These are phyloP conservation scores for Actinomucor elegans DNA, from an alignment of 371 early-diverging fungal species.

Conservation along the genomic window DNA sequence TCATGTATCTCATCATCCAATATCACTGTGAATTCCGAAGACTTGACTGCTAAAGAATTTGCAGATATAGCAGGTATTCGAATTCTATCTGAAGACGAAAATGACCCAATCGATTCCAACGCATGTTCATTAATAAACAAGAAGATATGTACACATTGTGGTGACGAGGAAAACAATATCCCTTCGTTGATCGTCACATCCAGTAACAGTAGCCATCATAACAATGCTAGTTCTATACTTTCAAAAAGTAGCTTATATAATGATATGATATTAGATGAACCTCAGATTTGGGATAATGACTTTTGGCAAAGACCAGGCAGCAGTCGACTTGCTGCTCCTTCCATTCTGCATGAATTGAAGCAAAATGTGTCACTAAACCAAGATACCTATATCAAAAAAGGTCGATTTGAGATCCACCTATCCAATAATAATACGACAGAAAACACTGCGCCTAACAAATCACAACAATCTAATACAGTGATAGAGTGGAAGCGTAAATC, in stretches of 20 bases:
- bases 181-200: conserved; percentile 2
- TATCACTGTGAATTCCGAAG: conserved; percentile 47
- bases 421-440: background rate
- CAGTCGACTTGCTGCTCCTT: conserved; percentile 6
- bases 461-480: background rate
- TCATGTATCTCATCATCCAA: conserved; percentile 38
- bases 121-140: background rate
- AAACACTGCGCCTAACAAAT: conserved; percentile 4
- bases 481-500: conserved; percentile 27
- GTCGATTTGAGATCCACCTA: conserved; percentile 39
- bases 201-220: background rate
- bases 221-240: no score
- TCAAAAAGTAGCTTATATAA: conserved; percentile 2
- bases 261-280: conserved; percentile 6
- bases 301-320: conserved; percentile 25
- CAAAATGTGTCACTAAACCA: background rate
- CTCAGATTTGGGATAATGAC: conserved; percentile 36
- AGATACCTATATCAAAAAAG: conserved; percentile 27
- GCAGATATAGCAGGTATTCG: conserved; percentile 49
- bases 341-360: conserved; percentile 25
- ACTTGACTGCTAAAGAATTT: conserved; percentile 48
- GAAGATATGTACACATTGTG: conserved; percentile 16
- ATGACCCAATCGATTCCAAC: background rate
- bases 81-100: conserved; percentile 34
- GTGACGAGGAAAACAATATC: conserved; percentile 1